Conservation (phyloP, 148 eudicot species). For the Polygonum aviculare region DNA sequence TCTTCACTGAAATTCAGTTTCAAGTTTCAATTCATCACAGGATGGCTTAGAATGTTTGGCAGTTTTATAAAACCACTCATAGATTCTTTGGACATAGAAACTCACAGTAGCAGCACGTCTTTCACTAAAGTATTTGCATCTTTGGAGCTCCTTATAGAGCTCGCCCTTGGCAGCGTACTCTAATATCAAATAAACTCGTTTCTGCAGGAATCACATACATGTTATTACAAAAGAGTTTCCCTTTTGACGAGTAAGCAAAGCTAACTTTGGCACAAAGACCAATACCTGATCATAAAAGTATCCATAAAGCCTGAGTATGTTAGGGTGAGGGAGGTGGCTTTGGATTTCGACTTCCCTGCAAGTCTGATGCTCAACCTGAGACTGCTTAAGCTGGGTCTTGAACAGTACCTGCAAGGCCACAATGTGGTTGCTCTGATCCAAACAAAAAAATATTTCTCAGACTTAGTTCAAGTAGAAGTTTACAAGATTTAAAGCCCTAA, state of each 20-base stretch:
- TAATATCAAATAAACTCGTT: constrained; percentile 82
- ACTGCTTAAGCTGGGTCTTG: too few relatives aligned
- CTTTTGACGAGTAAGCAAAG: background rate
- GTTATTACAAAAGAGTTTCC: background rate
- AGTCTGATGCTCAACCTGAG: constrained; percentile 96
- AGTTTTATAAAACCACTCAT: background rate
- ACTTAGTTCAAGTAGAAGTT: too few relatives aligned
- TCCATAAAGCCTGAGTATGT: constrained; percentile 83
- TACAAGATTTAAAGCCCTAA: too few relatives aligned
- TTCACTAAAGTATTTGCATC: constrained; percentile 85
- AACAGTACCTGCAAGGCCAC: too few relatives aligned
- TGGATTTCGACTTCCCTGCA: constrained; percentile 96
- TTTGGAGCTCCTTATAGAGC: constrained; percentile 90
- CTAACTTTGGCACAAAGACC: background rate
- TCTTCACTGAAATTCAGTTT: background rate
- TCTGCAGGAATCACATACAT: constrained; percentile 37
- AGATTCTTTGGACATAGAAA: background rate
- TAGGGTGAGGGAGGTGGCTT: constrained; percentile 93
- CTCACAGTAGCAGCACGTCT: constrained; percentile 88
- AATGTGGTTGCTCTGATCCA: too few relatives aligned
- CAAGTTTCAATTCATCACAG: background rate
- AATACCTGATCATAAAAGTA: constrained; percentile 94
- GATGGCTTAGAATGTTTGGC: background rate
- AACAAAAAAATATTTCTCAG: too few relatives aligned
- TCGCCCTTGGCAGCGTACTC: constrained; percentile 98